Evolutionary conservation across 495 filamentous ascomycete genomes (phyloP), one percentile per base, ranked within the genome.

Genomic region (Aspergillus cavernicola): DNA sequence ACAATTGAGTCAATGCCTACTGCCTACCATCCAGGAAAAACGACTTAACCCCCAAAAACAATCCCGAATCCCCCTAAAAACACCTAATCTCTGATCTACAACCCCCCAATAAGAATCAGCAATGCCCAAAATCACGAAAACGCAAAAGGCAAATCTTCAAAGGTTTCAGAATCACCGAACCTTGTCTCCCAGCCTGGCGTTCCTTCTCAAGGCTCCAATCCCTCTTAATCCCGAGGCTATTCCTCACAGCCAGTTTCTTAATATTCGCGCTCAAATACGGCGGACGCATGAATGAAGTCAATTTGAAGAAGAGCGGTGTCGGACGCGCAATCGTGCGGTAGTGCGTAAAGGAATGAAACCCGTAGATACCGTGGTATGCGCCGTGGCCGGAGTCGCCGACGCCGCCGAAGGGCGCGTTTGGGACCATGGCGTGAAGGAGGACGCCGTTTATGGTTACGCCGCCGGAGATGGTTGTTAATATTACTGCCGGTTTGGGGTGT

Each of bases 261-360:
- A 58, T 41, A 8, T 46, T 22, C 1, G 43, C 49, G 32, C 13
- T 13, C 11, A 43, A 49, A 15, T 58, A 58, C 9, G 55, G 55
- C 3, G 55, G 55, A 0, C 24, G 55, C 35, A 49, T 29, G 16
- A 53, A 50, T 3, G 15, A 15, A 1, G 43, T 47, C 23, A 49
- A 4, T 15, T 42, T 53, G n/a, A 10, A 16, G 19, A 58, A 53
- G 12, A 58, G 31, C 6, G 55, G 36, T 0, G 44, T 19, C 0
- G 55, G 55, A 0, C 55, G 50, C 0, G 55, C 55, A 29, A 58
- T 58, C 16, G 79, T 82, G 46, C 90, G 81, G 15, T 83, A 72
- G 69, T 93, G 84, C 7, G 64, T 84, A 72, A 95, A 97, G 59
- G 73, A 76, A 56, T 92, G 85, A 19, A 57, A 47, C 12, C 55